These are phyloP conservation scores for Penicillium freii DNA, from an alignment of 2,329 filamentous ascomycete species.

Conservation along the genomic window DNA sequence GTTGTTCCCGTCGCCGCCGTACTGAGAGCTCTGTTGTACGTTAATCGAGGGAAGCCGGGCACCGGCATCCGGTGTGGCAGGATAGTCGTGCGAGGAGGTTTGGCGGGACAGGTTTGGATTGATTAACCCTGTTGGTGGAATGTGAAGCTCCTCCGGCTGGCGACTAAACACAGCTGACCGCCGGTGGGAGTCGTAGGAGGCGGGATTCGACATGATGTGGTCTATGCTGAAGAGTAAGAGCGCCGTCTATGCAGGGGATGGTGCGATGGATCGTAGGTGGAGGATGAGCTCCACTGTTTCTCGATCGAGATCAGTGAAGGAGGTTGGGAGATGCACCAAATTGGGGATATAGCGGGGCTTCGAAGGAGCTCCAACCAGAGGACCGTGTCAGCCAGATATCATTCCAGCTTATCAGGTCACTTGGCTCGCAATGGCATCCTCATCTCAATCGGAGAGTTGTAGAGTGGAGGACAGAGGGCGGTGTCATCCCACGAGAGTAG, in stretches of 20 bases:
- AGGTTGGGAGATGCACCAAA: conserved; percentile 1
- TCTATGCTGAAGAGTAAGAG: conserved; percentile 14
- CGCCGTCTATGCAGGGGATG: conserved; percentile 10
- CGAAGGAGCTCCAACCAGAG: conserved; percentile 47
- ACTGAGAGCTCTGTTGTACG: conserved; percentile 57
- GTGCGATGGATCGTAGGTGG: conserved; percentile 13
- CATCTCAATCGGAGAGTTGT: conserved; percentile 11
- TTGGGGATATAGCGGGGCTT: conserved; percentile 38
- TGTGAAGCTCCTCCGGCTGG: conserved; percentile 57
- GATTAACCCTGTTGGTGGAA: conserved; percentile 44
- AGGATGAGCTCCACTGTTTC: conserved; percentile 19
- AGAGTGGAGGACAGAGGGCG: conserved; percentile 2
- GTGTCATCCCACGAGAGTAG: conserved; percentile 3
- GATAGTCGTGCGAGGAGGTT: conserved; percentile 48
- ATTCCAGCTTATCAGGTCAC: conserved; percentile 39
- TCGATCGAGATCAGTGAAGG: conserved; percentile 4
- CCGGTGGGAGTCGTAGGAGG: conserved; percentile 52
- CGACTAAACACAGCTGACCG: conserved; percentile 49
- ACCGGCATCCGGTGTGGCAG: conserved; percentile 46
- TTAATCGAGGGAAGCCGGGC: conserved; percentile 57
- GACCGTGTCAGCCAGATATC: conserved; percentile 14
- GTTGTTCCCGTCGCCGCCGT: conserved; percentile 41
- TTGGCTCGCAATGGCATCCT: conserved; percentile 28
- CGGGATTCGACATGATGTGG: conserved; percentile 44
- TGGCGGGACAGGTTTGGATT: conserved; percentile 42